Evolutionary conservation across 257 asterid genomes (phyloP).

Genomic region (Plantago ovata): DNA sequence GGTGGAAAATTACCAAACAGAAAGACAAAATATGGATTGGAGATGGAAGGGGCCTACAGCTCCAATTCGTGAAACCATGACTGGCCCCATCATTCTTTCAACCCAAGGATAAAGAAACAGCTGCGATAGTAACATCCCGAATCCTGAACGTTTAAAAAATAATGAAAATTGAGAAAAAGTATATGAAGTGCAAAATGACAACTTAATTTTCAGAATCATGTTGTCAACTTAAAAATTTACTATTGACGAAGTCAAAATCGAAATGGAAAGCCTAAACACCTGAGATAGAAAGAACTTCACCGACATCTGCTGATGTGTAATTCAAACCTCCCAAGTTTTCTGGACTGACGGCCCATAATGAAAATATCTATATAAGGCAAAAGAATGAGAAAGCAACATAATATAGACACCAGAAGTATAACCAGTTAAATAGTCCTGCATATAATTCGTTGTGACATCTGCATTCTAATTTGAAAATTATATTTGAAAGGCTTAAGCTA

Average conservation of each 20-base stretch:
- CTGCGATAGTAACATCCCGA: conserved; percentile 68
- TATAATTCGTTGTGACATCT: not conserved
- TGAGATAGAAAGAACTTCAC: conserved; percentile 70
- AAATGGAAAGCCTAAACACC: conserved; percentile 33
- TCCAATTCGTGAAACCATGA: conserved; percentile 55
- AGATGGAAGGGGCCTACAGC: conserved; percentile 43
- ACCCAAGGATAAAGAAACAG: conserved; percentile 53
- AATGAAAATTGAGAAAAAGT: conserved; percentile 1
- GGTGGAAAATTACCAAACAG: not conserved
- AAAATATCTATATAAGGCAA: conserved; percentile 43
- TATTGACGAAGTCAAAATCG: not conserved
- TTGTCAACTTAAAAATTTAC: not conserved
- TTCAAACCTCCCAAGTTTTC: conserved; percentile 69
- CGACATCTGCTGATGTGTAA: conserved; percentile 54
- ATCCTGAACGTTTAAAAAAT: conserved; percentile 39
- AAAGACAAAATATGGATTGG: conserved; percentile 1
- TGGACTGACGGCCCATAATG: conserved; percentile 87
- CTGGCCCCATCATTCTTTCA: conserved; percentile 58
- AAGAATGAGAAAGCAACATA: not conserved
- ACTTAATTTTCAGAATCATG: not conserved
- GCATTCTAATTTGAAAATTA: not conserved
- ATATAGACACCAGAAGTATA: not conserved
- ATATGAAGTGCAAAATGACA: not conserved
- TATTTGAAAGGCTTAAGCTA: not conserved
- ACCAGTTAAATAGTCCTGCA: not conserved